Base-by-base conservation (phyloP, 163 green algal species). In the Scenedesmus sp. region DNA sequence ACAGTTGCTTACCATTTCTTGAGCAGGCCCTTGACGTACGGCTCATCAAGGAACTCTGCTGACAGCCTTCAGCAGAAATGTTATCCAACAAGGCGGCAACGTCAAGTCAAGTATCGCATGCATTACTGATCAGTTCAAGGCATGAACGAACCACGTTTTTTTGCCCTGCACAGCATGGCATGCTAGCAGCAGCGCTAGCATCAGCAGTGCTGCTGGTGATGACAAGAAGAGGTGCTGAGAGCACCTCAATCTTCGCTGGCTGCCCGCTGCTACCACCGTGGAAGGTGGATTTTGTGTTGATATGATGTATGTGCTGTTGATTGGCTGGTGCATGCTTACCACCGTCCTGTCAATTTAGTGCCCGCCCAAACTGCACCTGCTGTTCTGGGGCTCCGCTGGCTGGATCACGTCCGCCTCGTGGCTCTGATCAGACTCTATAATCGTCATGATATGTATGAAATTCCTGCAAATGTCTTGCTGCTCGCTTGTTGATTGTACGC, bases 1-100 rank as follows among this genome's bases (percentile, higher is more conserved):
- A 52, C 16, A 34, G 20, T 10, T 55, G 46, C 73, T 91, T 10
- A 91, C 87, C 87, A 91, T 55, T 91, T 91, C 20, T 86, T 67
- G 4, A 91, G 74, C 10, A 86, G 56, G 26, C 55, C 55, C 62
- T 77, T 91, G 87, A 91, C 56, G 16, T 91, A 91, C 1, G 87
- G 74, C 5, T 91, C 87, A 4, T 86, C 87, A 13, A 91, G 87
- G 18, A 79, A 79, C 4, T 79, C 70, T 79, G 70, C 70, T 79
- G 23, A 79, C 23, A 79, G 70, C 70, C 70, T 79, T 23, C 46
- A 52, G 10, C 12, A 6, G 20, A 18, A 73, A 23, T 13, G 20
- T 23, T 13, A 13, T 73, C 9, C 9, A 73, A 20, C 62, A 73
- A 73, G 3, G 20, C 3, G 16, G 62, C 12, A 20, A 5, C 16